Percentiles rank a stretch among this genome's conserved stretches.
These are phyloP conservation scores for Heritiera fomes DNA, from an alignment of 345 rosid genomes.

Conservation along the genomic window DNA sequence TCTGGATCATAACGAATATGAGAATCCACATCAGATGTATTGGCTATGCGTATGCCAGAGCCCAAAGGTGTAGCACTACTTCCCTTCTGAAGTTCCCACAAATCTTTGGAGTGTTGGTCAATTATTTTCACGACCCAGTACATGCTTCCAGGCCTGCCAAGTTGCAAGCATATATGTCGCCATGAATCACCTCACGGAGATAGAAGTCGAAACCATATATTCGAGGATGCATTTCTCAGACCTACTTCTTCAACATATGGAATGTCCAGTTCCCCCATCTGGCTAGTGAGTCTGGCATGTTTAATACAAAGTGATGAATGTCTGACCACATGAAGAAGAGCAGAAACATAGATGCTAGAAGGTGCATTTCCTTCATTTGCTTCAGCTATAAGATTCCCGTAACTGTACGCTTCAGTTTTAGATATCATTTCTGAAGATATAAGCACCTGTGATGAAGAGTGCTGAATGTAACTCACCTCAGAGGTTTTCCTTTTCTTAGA, in stretches of 20 bases:
- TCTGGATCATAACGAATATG: conserved; percentile 95
- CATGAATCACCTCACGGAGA: conserved; percentile 78
- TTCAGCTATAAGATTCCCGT: conserved; percentile 81
- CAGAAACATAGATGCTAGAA: conserved; percentile 76
- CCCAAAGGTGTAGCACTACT: conserved; percentile 79
- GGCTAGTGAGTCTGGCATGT: conserved; percentile 92
- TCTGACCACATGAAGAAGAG: conserved; percentile 89
- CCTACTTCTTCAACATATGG: conserved; percentile 92
- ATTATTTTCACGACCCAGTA: conserved; percentile 96
- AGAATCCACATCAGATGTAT: conserved; percentile 88
- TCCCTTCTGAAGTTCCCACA: conserved; percentile 99
- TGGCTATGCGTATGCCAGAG: conserved; percentile 89
- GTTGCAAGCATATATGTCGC: conserved; percentile 93
- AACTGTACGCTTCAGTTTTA: conserved; percentile 61
- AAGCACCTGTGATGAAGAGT: conserved; percentile 45
- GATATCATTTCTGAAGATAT: conserved; percentile 40
- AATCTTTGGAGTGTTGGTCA: conserved; percentile 94
- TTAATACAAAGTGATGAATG: conserved; percentile 91
- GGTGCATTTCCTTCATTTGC: conserved; percentile 92
- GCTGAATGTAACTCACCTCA: conserved; percentile 39
- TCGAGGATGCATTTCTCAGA: conserved; percentile 67
- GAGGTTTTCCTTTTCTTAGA: conserved; percentile 56
- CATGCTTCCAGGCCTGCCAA: conserved; percentile 98
- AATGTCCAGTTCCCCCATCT: conserved; percentile 89
- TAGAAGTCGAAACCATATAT: conserved; percentile 96